Evolutionary conservation across 176 grass and related monocot genomes (phyloP).

Genomic region (Oryza nivara): DNA sequence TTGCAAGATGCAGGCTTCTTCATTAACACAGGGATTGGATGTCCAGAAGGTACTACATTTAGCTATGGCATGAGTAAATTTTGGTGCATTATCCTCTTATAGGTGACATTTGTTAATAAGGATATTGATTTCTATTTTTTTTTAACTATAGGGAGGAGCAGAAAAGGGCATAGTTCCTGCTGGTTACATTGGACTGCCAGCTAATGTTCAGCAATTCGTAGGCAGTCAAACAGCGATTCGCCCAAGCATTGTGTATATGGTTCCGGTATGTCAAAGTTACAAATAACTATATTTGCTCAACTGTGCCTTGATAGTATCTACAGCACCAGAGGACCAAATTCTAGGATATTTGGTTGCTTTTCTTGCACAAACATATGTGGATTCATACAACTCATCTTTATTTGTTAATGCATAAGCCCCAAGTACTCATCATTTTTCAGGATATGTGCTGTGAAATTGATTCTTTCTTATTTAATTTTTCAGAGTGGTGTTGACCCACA

Average conservation of each 20-base stretch:
- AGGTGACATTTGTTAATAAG: conserved; percentile 18
- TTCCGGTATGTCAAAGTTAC: conserved; percentile 68
- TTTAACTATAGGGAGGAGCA: conserved; percentile 53
- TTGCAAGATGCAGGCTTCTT: conserved; percentile 53
- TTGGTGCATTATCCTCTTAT: conserved; percentile 35
- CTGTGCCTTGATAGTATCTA: conserved; percentile 7
- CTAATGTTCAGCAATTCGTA: conserved; percentile 69
- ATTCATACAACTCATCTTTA: conserved; percentile 2
- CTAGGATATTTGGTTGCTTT: conserved; percentile 27
- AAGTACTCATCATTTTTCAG: conserved; percentile 1
- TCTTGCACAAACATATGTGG: conserved; percentile 30
- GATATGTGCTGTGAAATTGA: background rate
- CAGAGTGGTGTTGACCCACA: conserved; percentile 90
- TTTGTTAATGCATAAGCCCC: background rate
- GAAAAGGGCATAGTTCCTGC: conserved; percentile 51
- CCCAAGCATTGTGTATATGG: conserved; percentile 98
- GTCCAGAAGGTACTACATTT: conserved; percentile 60
- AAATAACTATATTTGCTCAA: conserved; percentile 15
- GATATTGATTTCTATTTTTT: conserved; percentile 38
- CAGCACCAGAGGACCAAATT: conserved; percentile 25
- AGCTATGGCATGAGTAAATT: conserved; percentile 36
- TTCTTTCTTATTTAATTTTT: conserved; percentile 49
- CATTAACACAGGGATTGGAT: conserved; percentile 48
- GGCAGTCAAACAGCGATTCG: conserved; percentile 61
- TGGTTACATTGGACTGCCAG: conserved; percentile 62